Evolutionary conservation across 148 eudicot species (phyloP).

Genomic region (Rhododendron vialii): DNA sequence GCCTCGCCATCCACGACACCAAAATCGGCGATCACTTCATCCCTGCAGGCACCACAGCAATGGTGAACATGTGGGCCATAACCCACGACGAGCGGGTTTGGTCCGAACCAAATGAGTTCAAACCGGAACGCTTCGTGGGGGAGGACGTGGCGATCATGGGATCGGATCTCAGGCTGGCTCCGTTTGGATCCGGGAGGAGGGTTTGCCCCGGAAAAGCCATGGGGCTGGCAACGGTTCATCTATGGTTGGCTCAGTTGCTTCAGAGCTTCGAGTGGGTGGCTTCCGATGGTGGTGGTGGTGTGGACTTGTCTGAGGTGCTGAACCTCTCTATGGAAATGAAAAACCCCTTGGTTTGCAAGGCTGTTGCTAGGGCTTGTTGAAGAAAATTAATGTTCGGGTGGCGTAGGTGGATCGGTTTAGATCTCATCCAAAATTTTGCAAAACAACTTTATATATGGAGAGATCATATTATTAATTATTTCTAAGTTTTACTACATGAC

Average conservation of each 20-base stretch:
- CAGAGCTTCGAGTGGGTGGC: constrained; percentile 74
- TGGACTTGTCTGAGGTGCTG: constrained; percentile 68
- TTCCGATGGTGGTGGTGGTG: constrained; percentile 39
- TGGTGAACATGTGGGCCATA: constrained; percentile 99
- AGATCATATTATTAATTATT: neutral
- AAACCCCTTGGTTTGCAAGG: constrained; percentile 67
- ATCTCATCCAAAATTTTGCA: constrained; percentile 19
- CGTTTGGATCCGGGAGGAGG: constrained; percentile 83
- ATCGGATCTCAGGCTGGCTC: constrained; percentile 71
- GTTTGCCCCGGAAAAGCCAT: constrained; percentile 87
- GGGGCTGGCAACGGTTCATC: constrained; percentile 73
- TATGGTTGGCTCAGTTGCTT: constrained; percentile 85
- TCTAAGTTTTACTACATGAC: too few relatives aligned
- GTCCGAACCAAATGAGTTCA: constrained; percentile 54
- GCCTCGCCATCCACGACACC: constrained; percentile 81
- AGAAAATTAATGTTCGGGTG: neutral
- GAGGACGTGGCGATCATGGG: constrained; percentile 83
- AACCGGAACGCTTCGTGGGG: constrained; percentile 65
- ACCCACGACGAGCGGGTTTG: constrained; percentile 68
- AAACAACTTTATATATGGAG: neutral
- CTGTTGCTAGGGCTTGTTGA: constrained; percentile 49
- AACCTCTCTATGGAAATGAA: constrained; percentile 94
- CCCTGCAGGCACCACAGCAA: constrained; percentile 89
- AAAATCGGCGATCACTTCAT: constrained; percentile 62
- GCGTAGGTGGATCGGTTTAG: neutral